These are phyloP conservation scores for Cicer pinnatifidum DNA, from an alignment of 306 rosid genomes.

Conservation along the genomic window DNA sequence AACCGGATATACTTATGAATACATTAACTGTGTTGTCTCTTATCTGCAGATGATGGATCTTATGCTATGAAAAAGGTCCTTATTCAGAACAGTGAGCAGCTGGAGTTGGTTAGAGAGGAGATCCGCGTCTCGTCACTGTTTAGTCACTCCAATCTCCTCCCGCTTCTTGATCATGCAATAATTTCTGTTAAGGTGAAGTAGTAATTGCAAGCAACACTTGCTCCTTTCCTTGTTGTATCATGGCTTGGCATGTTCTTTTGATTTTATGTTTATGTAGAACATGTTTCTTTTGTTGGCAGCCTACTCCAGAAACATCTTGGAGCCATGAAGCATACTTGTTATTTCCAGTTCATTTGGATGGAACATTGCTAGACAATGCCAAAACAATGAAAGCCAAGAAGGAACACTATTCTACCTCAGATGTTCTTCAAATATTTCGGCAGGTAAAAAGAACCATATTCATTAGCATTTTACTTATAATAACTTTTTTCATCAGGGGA, in stretches of 20 bases:
- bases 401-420: slow-evolving; percentile 81
- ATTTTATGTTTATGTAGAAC: slow-evolving; percentile 38
- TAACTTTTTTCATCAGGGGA: not conserved
- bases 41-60: slow-evolving; percentile 76
- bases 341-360: slow-evolving; percentile 98
- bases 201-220: slow-evolving; percentile 5
- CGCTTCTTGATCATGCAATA: slow-evolving; percentile 97
- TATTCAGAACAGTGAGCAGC: slow-evolving; percentile 87
- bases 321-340: slow-evolving; percentile 90
- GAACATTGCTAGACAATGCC: slow-evolving; percentile 91
- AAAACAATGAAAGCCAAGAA: slow-evolving; percentile 78
- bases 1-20: not conserved
- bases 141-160: slow-evolving; percentile 90
- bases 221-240: slow-evolving; percentile 6
- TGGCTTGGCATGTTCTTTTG: slow-evolving; percentile 9
- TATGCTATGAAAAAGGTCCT: slow-evolving; percentile 96
- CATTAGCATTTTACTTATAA: slow-evolving; percentile 8
- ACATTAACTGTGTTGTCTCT: not conserved
- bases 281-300: slow-evolving; percentile 55
- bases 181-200: slow-evolving; percentile 80
- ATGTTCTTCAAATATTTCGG: slow-evolving; percentile 86
- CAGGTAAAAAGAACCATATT: slow-evolving; percentile 63
- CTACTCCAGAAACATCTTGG: slow-evolving; percentile 87
- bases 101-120: slow-evolving; percentile 95
- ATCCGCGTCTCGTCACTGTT: slow-evolving; percentile 93